Evolutionary conservation across 345 rosid genomes (phyloP), one percentile per base, ranked within the genome.

Genomic region (Hibiscus syriacus): DNA sequence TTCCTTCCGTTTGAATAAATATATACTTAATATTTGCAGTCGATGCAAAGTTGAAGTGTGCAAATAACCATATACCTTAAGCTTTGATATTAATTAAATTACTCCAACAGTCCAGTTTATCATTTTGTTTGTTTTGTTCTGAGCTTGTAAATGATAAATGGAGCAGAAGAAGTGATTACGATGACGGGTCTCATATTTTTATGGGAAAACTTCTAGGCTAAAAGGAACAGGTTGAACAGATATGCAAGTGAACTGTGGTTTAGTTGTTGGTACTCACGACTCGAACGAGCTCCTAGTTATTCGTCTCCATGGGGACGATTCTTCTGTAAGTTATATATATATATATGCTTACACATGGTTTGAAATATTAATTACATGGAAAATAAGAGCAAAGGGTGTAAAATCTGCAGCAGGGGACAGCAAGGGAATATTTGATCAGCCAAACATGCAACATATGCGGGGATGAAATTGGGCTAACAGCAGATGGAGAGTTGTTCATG

Each of bases 251-350:
- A 63, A 69, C 16, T 68, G 71, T n/a, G 85, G 85, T 32, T 61
- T 84, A 61, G 84, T 84, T 5, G 86, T 82, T 19, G 86, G 88
- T 16, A 76, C 88, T 70, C 86, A 84, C 68, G 71, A 74, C 72
- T 73, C 69, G 67, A 74, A 84, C 34, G 88, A 84, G 50, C 81
- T 84, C 20, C 68, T 81, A 32, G 72, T 84, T 32, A 78, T 84
- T 45, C 70, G 65, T 14, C 63, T 70, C 20, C 73, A 70, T 38
- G 74, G 73, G 26, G 76, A 74, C 45, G 77, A 73, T 38, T 70
- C 78, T 58, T 68, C 62, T 3, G 88, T 79, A 70, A 70, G 73
- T 50, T 57, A 2, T 29, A 1, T 14, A 4, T 22, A 23, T n/a
- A 17, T n/a, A 23, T 8, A 19, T 12, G 3, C 27, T 8, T 20